A percentile compares a stretch with the other conserved stretches of the same genome.
Conservation (phyloP, 495 filamentous ascomycete species). For the Lindgomyces ingoldianus region DNA sequence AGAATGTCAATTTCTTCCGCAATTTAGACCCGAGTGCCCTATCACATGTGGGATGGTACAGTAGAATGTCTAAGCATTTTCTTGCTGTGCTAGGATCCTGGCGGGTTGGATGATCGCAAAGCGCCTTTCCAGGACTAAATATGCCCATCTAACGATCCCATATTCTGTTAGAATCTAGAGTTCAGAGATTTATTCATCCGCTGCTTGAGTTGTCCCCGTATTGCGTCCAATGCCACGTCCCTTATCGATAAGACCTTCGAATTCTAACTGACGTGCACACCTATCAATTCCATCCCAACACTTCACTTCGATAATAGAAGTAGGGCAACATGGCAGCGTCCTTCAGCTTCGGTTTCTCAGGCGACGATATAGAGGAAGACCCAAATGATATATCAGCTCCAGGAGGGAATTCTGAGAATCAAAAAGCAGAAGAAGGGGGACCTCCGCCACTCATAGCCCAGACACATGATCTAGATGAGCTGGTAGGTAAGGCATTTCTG, state of each 20-base stretch:
- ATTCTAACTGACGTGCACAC: not conserved
- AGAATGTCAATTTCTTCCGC: no score
- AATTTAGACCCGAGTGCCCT: no score
- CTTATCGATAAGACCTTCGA: constrained; percentile 6
- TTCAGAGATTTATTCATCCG: no score
- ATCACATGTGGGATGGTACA: no score
- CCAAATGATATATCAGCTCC: constrained; percentile 42
- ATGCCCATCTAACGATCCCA: no score
- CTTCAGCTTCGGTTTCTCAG: constrained; percentile 81
- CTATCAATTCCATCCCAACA: not conserved
- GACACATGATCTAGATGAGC: constrained; percentile 32
- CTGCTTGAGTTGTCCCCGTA: no score
- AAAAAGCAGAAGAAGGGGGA: constrained; percentile 1
- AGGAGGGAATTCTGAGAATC: not conserved
- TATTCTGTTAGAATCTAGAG: no score
- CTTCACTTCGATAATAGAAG: not conserved
- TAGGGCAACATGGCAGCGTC: not conserved
- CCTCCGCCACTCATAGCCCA: constrained; percentile 33
- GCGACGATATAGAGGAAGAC: constrained; percentile 77
- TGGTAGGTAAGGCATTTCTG: constrained; percentile 29
- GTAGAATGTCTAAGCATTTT: no score
- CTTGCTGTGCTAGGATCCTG: no score
- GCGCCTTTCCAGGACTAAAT: no score
- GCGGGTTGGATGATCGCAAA: no score
- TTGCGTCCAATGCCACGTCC: not conserved